Evolutionary conservation across 2,329 filamentous ascomycete genomes (phyloP).

Genomic region (Penicillium expansum): DNA sequence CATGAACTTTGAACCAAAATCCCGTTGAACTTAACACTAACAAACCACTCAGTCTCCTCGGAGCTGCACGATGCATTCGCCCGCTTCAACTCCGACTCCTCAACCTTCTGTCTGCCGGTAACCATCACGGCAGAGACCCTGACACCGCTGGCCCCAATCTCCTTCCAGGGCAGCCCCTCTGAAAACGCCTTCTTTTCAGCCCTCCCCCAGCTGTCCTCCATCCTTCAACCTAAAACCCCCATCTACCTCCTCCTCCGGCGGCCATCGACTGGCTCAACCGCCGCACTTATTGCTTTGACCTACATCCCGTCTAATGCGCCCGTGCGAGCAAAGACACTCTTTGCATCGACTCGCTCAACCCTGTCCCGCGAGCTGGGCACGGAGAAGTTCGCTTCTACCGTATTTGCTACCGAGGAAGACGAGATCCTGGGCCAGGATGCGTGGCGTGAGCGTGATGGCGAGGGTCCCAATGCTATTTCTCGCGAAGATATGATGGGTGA

Average conservation of each 20-base stretch:
- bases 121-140: slow-evolving; percentile 47
- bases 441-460: slow-evolving; percentile 53
- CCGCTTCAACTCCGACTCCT: slow-evolving; percentile 40
- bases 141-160: slow-evolving; percentile 39
- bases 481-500: slow-evolving; percentile 57
- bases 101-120: slow-evolving; percentile 47
- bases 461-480: slow-evolving; percentile 27
- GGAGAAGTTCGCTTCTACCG: slow-evolving; percentile 57
- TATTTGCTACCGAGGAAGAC: slow-evolving; percentile 59
- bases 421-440: slow-evolving; percentile 57
- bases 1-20: not conserved
- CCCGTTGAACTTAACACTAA: slow-evolving; percentile 3
- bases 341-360: slow-evolving; percentile 62
- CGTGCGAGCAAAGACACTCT: slow-evolving; percentile 64
- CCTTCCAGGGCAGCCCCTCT: slow-evolving; percentile 41
- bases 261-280: slow-evolving; percentile 28
- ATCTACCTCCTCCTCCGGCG: slow-evolving; percentile 62
- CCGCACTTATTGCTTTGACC: slow-evolving; percentile 53
- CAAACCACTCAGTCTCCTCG: slow-evolving; percentile 39
- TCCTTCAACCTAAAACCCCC: slow-evolving; percentile 55
- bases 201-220: slow-evolving; percentile 48
- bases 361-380: slow-evolving; percentile 59
- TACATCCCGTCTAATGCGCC: slow-evolving; percentile 63
- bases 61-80: slow-evolving; percentile 49
- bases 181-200: slow-evolving; percentile 51